Percentiles rank a stretch among this genome's conserved stretches.
Evolutionary conservation across 495 filamentous ascomycete species (phyloP).

Genomic region (Arthonia radiata): DNA sequence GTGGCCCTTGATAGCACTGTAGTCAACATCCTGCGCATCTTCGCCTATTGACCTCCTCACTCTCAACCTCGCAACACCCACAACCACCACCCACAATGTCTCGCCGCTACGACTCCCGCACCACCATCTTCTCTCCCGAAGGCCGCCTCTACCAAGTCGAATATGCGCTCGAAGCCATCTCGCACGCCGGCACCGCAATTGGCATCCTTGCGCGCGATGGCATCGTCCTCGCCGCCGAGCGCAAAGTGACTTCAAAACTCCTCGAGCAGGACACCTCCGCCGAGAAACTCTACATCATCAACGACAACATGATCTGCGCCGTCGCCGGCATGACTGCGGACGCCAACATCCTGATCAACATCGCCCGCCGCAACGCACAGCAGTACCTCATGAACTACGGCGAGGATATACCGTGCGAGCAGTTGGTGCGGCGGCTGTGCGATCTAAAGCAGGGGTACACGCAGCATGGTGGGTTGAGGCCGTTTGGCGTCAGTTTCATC

Average conservation of each 20-base stretch:
- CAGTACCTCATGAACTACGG: slow-evolving; percentile 96
- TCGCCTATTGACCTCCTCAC: too few relatives aligned
- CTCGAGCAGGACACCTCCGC: slow-evolving; percentile 97
- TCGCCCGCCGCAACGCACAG: slow-evolving; percentile 87
- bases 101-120: too few relatives aligned
- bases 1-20: too few relatives aligned
- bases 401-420: slow-evolving; percentile 97
- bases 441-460: slow-evolving; percentile 99
- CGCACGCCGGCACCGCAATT: slow-evolving; percentile 87
- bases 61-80: too few relatives aligned
- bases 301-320: slow-evolving; percentile 99
- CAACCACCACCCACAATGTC: too few relatives aligned
- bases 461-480: slow-evolving; percentile 90
- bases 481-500: slow-evolving; percentile 98
- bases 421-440: slow-evolving; percentile 87
- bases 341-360: slow-evolving; percentile 99
- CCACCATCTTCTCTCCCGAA: slow-evolving; percentile 98
- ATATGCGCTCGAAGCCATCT: slow-evolving; percentile 97
- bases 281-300: slow-evolving; percentile 97
- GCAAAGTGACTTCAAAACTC: slow-evolving; percentile 97
- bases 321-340: slow-evolving; percentile 98
- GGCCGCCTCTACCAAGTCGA: slow-evolving; percentile 97
- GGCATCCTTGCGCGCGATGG: slow-evolving; percentile 94
- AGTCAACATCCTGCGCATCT: too few relatives aligned
- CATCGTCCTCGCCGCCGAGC: slow-evolving; percentile 94